Percentiles rank a stretch among this genome's conserved stretches.
Conservation (phyloP, 257 asterid species). For the Gentiana straminea region DNA sequence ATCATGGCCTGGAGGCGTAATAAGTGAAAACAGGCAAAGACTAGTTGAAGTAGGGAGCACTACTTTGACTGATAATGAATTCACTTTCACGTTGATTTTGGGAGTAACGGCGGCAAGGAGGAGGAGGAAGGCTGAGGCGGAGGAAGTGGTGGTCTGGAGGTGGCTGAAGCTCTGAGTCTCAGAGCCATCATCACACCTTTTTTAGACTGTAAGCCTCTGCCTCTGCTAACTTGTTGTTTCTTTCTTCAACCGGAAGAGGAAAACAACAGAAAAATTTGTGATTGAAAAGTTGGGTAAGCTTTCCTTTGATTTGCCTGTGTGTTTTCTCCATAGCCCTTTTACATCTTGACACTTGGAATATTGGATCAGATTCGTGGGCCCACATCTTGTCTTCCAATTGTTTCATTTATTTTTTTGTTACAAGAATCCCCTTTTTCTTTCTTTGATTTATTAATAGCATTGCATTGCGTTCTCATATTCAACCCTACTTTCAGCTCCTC, state of each 20-base stretch:
- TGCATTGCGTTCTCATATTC: too few species aligned
- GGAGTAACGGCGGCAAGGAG: slow-evolving; percentile 8
- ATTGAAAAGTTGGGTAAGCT: neutral
- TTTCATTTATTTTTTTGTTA: too few species aligned
- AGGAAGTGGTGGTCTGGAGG: slow-evolving; percentile 43
- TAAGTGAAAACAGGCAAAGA: slow-evolving; percentile 49
- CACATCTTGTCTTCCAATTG: too few species aligned
- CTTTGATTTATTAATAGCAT: too few species aligned
- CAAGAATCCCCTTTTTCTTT: too few species aligned
- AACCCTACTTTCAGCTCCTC: too few species aligned
- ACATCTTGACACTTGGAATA: slow-evolving; percentile 15
- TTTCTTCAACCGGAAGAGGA: neutral
- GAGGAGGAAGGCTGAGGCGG: slow-evolving; percentile 24
- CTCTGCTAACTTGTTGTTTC: slow-evolving; percentile 20
- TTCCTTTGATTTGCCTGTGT: neutral
- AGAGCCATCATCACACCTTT: slow-evolving; percentile 16
- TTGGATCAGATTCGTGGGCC: slow-evolving; percentile 13
- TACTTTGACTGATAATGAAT: slow-evolving; percentile 14
- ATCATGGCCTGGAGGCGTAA: slow-evolving; percentile 38
- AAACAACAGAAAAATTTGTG: neutral
- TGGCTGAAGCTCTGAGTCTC: slow-evolving; percentile 85
- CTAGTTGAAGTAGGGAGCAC: slow-evolving; percentile 45
- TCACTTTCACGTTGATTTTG: slow-evolving; percentile 10
- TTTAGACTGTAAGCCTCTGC: slow-evolving; percentile 1
- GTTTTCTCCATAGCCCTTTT: neutral